These are phyloP conservation scores for Claviceps sp. DNA, from an alignment of 2,329 filamentous ascomycete species.

Conservation along the genomic window DNA sequence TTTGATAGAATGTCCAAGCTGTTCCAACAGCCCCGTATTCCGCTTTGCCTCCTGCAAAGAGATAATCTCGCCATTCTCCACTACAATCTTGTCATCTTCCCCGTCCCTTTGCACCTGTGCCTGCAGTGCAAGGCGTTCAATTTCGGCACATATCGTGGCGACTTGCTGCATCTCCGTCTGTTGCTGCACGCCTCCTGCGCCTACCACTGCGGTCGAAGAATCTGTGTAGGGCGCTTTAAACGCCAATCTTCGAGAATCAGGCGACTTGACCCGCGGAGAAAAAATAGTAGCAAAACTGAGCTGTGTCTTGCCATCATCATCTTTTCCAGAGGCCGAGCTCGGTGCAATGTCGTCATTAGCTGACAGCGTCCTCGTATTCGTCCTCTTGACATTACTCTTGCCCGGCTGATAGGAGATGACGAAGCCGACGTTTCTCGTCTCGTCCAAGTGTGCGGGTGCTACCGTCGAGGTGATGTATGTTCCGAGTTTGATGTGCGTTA, in stretches of 20 bases:
- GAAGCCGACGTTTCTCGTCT: slow-evolving; percentile 70
- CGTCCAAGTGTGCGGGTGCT: slow-evolving; percentile 62
- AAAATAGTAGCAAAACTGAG: slow-evolving; percentile 29
- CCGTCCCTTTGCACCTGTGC: slow-evolving; percentile 28
- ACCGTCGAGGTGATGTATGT: slow-evolving; percentile 86
- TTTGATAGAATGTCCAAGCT: slow-evolving; percentile 81
- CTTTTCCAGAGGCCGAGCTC: slow-evolving; percentile 11
- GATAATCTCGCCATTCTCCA: slow-evolving; percentile 60
- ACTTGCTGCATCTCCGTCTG: slow-evolving; percentile 44
- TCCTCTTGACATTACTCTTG: slow-evolving; percentile 56
- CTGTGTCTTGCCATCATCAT: slow-evolving; percentile 14
- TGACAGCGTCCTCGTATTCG: slow-evolving; percentile 75
- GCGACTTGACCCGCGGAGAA: slow-evolving; percentile 20
- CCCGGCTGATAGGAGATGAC: slow-evolving; percentile 64
- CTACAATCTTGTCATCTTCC: slow-evolving; percentile 30
- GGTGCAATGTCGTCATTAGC: slow-evolving; percentile 26
- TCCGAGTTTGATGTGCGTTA: slow-evolving; percentile 62
- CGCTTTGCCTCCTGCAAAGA: slow-evolving; percentile 72
- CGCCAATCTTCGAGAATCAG: slow-evolving; percentile 30
- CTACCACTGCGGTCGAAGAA: slow-evolving; percentile 41
- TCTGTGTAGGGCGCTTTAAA: slow-evolving; percentile 42
- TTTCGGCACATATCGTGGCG: slow-evolving; percentile 58
- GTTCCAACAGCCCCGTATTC: slow-evolving; percentile 75
- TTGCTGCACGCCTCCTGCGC: slow-evolving; percentile 28
- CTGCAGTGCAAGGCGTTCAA: slow-evolving; percentile 51